These are phyloP conservation scores for Trichoderma citrinoviride DNA, from an alignment of 2,329 filamentous ascomycete species.

Conservation along the genomic window DNA sequence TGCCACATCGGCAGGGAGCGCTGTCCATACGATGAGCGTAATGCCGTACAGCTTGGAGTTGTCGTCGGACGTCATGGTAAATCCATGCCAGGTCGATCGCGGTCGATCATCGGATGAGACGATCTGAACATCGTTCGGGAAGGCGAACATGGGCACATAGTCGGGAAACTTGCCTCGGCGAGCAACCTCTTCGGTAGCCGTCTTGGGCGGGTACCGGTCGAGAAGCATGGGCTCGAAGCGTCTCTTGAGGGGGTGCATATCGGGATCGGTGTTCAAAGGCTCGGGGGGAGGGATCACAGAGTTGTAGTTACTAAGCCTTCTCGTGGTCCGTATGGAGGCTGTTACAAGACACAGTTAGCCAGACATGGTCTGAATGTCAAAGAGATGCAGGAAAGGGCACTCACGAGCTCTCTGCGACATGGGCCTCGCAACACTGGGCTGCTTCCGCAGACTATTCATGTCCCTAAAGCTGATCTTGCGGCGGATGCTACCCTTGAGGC, in stretches of 20 bases:
- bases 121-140: slow-evolving; percentile 96
- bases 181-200: slow-evolving; percentile 74
- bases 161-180: slow-evolving; percentile 87
- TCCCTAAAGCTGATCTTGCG: slow-evolving; percentile 90
- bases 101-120: slow-evolving; percentile 93
- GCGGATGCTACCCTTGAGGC: slow-evolving; percentile 79
- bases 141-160: slow-evolving; percentile 99
- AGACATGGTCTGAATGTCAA: not conserved
- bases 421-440: slow-evolving; percentile 71
- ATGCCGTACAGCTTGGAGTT: slow-evolving; percentile 91
- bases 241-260: slow-evolving; percentile 93
- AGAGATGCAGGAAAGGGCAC: slow-evolving; percentile 23
- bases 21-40: slow-evolving; percentile 88
- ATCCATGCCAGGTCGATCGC: slow-evolving; percentile 97
- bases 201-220: slow-evolving; percentile 86
- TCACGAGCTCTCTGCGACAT: slow-evolving; percentile 44
- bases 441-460: slow-evolving; percentile 91
- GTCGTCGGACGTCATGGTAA: slow-evolving; percentile 94
- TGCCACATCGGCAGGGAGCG: slow-evolving; percentile 75
- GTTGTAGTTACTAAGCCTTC: slow-evolving; percentile 93
- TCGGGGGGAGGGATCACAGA: slow-evolving; percentile 94
- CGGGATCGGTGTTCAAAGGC: slow-evolving; percentile 80
- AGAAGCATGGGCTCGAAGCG: slow-evolving; percentile 95
- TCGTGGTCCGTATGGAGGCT: slow-evolving; percentile 73
- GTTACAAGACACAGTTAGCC: slow-evolving; percentile 25